Base-by-base conservation (phyloP, 805 yeast genomes). In the Kazachstania taianensis region DNA sequence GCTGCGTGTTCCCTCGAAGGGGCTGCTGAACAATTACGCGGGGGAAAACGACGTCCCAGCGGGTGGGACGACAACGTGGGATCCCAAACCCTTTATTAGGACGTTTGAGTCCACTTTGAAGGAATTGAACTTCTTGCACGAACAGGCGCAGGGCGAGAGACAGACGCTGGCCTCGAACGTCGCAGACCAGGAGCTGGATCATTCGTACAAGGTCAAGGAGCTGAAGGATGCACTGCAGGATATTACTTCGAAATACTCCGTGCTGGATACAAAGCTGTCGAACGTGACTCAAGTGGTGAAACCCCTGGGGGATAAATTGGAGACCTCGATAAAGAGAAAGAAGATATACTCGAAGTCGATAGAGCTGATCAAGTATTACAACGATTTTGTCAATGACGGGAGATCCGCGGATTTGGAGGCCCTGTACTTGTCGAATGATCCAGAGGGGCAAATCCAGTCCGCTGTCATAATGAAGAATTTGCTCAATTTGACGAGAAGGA, bases 11-110 rank as follows among this genome's bases (percentile, higher is more conserved):
- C 37, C 46, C 16, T 29, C 40, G 12, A 22, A 27, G 18, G 37
- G 32, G 25, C 13, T 35, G 18, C 8, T 27, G 9, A 30, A 27
- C 30, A 25, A 24, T 30, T 8, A 20, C 12, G 19, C 12, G 16
- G 12, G 7, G 3, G 25, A 32, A 6, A 22, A 32, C 15, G 26
- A 17, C 4, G 16, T 26, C 9, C 15, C 13, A 4, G 40, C 1
- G 27, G 22, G 10, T n/a, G n/a, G n/a, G n/a, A n/a, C n/a, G n/a
- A n/a, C n/a, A n/a, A 34, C 37, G 18, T 35, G 37, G 37, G 96
- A 92, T 51, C 96, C 97, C 1, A 85, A 84, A 50, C 97, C 97
- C 2, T 92, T 83, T 53, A 89, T 89, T 32, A 72, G 96, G 46
- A 84, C 95, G 0, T 87, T 92, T 56, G 96, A 89, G 53, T 75